Conservation (phyloP, 176 grass and related monocot species). For the Aegilops longissima region DNA sequence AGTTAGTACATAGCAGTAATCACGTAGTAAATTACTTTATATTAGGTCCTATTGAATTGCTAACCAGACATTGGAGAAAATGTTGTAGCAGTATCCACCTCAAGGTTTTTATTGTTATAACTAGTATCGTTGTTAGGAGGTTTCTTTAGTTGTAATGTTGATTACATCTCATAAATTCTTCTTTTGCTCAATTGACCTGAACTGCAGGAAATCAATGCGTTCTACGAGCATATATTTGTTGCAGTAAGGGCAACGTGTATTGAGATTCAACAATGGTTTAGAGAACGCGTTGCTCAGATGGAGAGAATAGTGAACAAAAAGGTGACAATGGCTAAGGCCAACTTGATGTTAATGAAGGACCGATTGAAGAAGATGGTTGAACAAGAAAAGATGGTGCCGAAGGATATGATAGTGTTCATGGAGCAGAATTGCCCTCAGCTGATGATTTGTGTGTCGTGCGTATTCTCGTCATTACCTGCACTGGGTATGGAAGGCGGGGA, state of each 20-base stretch:
- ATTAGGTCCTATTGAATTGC: neutral
- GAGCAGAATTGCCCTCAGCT: neutral
- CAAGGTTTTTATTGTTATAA: neutral
- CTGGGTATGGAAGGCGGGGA: too few species aligned
- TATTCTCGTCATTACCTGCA: too few species aligned
- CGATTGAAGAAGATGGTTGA: slow-evolving; percentile 6
- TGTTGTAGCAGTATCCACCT: neutral
- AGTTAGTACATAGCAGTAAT: too few species aligned
- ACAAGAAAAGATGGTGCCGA: neutral
- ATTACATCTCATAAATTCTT: neutral
- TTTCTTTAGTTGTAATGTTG: neutral
- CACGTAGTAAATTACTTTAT: too few species aligned
- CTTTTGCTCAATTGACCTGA: neutral
- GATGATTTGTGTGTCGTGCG: too few species aligned
- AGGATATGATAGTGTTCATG: neutral
- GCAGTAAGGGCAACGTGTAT: too few species aligned
- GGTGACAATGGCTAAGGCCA: neutral
- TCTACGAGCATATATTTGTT: neutral
- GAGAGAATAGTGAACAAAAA: too few species aligned
- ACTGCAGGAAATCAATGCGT: neutral
- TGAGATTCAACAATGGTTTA: too few species aligned
- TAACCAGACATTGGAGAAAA: neutral
- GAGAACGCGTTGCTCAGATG: too few species aligned
- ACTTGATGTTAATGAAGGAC: neutral
- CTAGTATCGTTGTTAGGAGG: too few species aligned